Percentiles rank a stretch among this genome's conserved stretches.
These are phyloP conservation scores for Auricularia sp. DNA, from an alignment of 768 basidiomycete genomes.

Conservation along the genomic window DNA sequence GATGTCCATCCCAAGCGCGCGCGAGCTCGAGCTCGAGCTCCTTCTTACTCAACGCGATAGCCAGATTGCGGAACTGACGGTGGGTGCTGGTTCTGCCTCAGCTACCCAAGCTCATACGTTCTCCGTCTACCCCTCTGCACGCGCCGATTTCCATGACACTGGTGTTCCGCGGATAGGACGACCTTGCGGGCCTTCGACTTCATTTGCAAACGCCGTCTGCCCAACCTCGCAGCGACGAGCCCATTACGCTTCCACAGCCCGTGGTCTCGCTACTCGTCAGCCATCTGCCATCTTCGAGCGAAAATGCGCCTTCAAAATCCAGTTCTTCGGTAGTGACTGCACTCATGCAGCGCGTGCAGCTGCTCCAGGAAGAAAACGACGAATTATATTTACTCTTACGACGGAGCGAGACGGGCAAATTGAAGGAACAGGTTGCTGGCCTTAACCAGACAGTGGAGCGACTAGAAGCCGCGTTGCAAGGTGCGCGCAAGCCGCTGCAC, in stretches of 20 bases:
- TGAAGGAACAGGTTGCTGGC: conserved; percentile 73
- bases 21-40: conserved; percentile 76
- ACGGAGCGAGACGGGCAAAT: conserved; percentile 62
- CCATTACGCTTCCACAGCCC: conserved; percentile 61
- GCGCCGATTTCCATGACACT: too few relatives aligned
- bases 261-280: conserved; percentile 60
- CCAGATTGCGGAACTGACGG: conserved; percentile 62
- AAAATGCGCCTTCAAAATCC: conserved; percentile 25
- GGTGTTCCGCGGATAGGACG: conserved; percentile 40
- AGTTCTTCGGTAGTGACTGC: conserved; percentile 57
- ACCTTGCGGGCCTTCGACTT: conserved; percentile 58
- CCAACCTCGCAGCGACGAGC: conserved; percentile 51
- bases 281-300: conserved; percentile 34
- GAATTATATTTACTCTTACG: conserved; percentile 71
- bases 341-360: conserved; percentile 58
- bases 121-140: too few relatives aligned
- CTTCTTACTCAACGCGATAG: conserved; percentile 66
- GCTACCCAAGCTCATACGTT: conserved; percentile 10
- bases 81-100: conserved; percentile 28
- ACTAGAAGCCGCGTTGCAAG: conserved; percentile 68
- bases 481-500: conserved; percentile 26
- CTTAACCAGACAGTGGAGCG: conserved; percentile 57
- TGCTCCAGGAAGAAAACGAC: conserved; percentile 81
- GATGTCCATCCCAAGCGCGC: conserved; percentile 63
- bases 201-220: conserved; percentile 35